A percentile compares a stretch with the other conserved stretches of the same genome.
phyloP scores from a whole-genome alignment of 2,329 filamentous ascomycete species.

The Spiromastix sp. region DNA sequence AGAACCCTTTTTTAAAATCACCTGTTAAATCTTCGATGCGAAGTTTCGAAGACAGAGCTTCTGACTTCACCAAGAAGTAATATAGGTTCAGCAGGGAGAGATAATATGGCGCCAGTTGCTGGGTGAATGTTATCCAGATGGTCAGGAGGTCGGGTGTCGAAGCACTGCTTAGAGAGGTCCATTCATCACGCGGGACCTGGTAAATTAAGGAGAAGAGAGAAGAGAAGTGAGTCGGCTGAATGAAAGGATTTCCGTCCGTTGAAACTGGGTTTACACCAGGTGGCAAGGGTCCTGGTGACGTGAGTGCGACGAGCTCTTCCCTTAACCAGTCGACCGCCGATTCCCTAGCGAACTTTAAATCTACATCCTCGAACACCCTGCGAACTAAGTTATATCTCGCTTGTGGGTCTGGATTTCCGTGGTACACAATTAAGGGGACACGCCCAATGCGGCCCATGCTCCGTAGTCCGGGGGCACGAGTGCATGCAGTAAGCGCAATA shows the following conservation, averaged over 20 bases:
- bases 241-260: conserved; percentile 19
- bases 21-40: conserved; percentile 31
- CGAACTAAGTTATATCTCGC: conserved; percentile 45
- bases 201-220: conserved; percentile 42
- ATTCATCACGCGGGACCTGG: conserved; percentile 28
- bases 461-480: conserved; percentile 18
- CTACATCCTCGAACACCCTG: conserved; percentile 44
- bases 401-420: conserved; percentile 42
- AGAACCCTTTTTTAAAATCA: conserved; percentile 23
- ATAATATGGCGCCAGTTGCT: conserved; percentile 38
- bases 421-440: conserved; percentile 30
- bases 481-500: conserved; percentile 33
- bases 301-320: conserved; percentile 45
- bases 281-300: conserved; percentile 2
- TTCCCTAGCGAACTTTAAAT: conserved; percentile 45
- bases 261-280: conserved; percentile 4
- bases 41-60: conserved; percentile 36
- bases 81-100: conserved; percentile 50
- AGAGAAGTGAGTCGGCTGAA: conserved; percentile 26
- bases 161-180: conserved; percentile 12
- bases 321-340: conserved; percentile 52
- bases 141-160: conserved; percentile 13
- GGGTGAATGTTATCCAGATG: conserved; percentile 38
- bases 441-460: conserved; percentile 27
- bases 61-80: conserved; percentile 44